These are phyloP conservation scores for Penicillium sp. DNA, from an alignment of 2,329 filamentous ascomycete genomes.

Conservation along the genomic window DNA sequence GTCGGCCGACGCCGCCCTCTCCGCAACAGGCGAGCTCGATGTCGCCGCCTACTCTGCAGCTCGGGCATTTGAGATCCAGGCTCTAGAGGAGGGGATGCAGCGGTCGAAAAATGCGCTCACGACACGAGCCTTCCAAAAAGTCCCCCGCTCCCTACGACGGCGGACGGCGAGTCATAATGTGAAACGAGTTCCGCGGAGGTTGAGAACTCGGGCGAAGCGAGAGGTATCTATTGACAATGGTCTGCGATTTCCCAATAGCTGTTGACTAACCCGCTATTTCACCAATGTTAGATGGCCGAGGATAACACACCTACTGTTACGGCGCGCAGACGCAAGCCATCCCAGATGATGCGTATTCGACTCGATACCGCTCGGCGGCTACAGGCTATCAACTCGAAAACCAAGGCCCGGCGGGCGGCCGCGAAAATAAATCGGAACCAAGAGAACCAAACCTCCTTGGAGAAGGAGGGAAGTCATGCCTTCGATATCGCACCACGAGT, in stretches of 20 bases:
- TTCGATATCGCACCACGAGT: conserved; percentile 43
- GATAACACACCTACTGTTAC: conserved; percentile 87
- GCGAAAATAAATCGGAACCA: conserved; percentile 48
- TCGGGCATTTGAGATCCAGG: conserved; percentile 84
- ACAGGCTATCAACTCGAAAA: conserved; percentile 56
- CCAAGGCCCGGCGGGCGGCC: conserved; percentile 41
- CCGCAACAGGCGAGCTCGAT: conserved; percentile 74
- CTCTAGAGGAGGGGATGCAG: conserved; percentile 78
- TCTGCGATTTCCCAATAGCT: not conserved
- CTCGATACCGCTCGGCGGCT: conserved; percentile 74
- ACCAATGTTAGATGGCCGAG: conserved; percentile 65
- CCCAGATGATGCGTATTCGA: conserved; percentile 53
- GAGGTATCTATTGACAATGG: conserved; percentile 46
- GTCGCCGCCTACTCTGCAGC: conserved; percentile 80
- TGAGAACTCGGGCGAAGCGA: conserved; percentile 67
- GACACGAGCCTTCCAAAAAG: conserved; percentile 82
- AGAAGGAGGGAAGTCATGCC: conserved; percentile 30
- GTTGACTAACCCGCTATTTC: not conserved
- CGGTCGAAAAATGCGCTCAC: conserved; percentile 64
- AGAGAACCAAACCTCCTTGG: conserved; percentile 22
- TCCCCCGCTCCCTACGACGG: conserved; percentile 79
- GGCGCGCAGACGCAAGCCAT: conserved; percentile 50
- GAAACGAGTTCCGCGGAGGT: conserved; percentile 77
- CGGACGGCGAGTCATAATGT: conserved; percentile 94
- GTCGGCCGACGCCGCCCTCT: conserved; percentile 49